These are phyloP conservation scores for Saccharomyces hybrid DNA, from an alignment of 1,139 yeast genomes.

Conservation along the genomic window DNA sequence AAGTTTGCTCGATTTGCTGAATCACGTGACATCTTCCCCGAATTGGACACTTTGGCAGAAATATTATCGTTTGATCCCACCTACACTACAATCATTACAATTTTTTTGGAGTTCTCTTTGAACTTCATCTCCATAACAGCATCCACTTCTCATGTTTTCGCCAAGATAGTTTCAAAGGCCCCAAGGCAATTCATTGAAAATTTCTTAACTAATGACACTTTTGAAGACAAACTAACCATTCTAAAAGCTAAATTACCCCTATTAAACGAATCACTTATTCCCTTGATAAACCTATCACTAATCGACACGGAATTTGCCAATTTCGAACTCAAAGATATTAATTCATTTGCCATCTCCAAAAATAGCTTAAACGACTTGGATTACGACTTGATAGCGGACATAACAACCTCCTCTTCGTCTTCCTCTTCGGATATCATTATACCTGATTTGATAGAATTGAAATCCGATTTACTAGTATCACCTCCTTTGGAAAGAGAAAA, in stretches of 20 bases:
- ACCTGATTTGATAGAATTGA: conserved; percentile 34
- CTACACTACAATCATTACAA: conserved; percentile 52
- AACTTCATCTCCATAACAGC: conserved; percentile 59
- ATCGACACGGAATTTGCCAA: conserved; percentile 62
- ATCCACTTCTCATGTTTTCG: conserved; percentile 45
- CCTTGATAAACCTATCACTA: conserved; percentile 55
- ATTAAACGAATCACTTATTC: conserved; percentile 42
- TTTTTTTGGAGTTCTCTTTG: conserved; percentile 51
- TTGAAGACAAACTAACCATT: conserved; percentile 49
- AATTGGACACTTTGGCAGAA: conserved; percentile 39
- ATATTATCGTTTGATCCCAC: conserved; percentile 44
- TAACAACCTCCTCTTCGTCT: conserved; percentile 17
- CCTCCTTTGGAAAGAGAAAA: conserved; percentile 38
- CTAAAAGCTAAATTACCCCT: conserved; percentile 68
- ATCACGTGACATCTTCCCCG: conserved; percentile 41
- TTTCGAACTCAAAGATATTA: conserved; percentile 51
- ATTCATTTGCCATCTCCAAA: conserved; percentile 48
- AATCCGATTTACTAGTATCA: conserved; percentile 35
- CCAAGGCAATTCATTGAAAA: conserved; percentile 51
- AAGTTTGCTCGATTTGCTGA: conserved; percentile 41
- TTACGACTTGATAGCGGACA: conserved; percentile 30
- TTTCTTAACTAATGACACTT: conserved; percentile 50
- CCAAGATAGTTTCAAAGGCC: conserved; percentile 43
- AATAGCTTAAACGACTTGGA: conserved; percentile 28
- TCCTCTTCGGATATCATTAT: not conserved